phyloP scores from a whole-genome alignment of 441 rosid species.

The Kokia cookei region DNA sequence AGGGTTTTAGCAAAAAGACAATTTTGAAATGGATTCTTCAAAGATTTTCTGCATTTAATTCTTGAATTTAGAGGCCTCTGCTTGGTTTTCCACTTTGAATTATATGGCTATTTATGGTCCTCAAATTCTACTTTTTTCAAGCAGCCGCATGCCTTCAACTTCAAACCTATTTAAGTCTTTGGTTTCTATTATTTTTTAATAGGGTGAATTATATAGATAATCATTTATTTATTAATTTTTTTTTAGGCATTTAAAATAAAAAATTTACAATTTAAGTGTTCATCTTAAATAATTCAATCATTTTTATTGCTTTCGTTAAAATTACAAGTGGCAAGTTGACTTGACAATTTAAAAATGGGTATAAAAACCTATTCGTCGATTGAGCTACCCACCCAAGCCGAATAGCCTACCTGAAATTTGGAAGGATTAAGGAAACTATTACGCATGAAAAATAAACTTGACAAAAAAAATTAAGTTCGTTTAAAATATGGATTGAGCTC shows the following conservation, averaged over 20 bases:
- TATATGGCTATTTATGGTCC: background rate
- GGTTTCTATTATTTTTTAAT: background rate
- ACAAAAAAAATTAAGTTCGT: too few species aligned
- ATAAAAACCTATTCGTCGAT: too few species aligned
- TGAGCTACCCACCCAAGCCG: rapidly evolving
- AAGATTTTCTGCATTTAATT: background rate
- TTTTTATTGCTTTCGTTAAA: rapidly evolving
- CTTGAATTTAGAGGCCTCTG: background rate
- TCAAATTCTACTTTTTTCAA: background rate
- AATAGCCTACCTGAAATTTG: rapidly evolving
- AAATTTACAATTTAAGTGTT: too few species aligned
- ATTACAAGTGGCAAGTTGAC: too few species aligned
- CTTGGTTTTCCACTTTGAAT: background rate
- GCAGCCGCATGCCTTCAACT: background rate
- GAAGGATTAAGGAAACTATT: too few species aligned
- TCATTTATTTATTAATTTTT: too few species aligned
- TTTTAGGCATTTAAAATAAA: too few species aligned
- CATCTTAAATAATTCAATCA: rapidly evolving
- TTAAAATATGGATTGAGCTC: too few species aligned
- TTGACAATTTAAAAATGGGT: too few species aligned
- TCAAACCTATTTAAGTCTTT: background rate
- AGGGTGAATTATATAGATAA: too few species aligned
- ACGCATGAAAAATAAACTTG: rapidly evolving
- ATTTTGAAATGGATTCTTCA: background rate
- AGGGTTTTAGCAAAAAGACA: background rate